These are phyloP conservation scores for Aspergillus sp. DNA, from an alignment of 2,329 filamentous ascomycete genomes.

Conservation along the genomic window DNA sequence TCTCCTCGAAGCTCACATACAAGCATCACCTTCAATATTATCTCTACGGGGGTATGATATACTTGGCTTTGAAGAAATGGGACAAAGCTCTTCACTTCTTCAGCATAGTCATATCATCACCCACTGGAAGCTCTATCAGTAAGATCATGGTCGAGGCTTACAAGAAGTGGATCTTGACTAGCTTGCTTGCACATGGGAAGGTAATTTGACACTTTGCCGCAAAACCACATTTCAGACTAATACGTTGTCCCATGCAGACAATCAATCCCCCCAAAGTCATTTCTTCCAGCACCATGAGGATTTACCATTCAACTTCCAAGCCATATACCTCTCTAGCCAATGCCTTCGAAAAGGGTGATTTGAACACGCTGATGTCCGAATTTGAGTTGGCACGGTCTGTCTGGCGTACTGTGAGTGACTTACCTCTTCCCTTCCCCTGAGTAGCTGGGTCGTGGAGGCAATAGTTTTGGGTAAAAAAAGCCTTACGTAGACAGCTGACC, in stretches of 20 bases:
- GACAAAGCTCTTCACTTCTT: slow-evolving; percentile 60
- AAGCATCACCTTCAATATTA: slow-evolving; percentile 62
- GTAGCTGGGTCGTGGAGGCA: not conserved
- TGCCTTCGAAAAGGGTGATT: slow-evolving; percentile 62
- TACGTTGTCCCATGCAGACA: slow-evolving; percentile 28
- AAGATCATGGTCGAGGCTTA: slow-evolving; percentile 84
- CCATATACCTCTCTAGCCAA: slow-evolving; percentile 69
- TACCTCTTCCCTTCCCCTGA: no score
- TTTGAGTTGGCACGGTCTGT: slow-evolving; percentile 56
- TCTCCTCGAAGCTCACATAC: slow-evolving; percentile 41
- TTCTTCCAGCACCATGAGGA: slow-evolving; percentile 52
- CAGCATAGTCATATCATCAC: slow-evolving; percentile 65
- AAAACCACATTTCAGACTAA: slow-evolving; percentile 1
- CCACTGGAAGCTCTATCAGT: slow-evolving; percentile 62
- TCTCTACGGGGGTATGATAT: slow-evolving; percentile 62
- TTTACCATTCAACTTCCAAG: slow-evolving; percentile 59
- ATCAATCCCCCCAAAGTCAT: slow-evolving; percentile 56
- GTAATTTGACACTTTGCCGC: slow-evolving; percentile 26
- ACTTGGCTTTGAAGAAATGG: slow-evolving; percentile 62
- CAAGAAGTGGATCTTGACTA: slow-evolving; percentile 83
- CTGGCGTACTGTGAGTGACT: slow-evolving; percentile 57
- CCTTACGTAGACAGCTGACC: no score
- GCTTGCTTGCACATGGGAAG: slow-evolving; percentile 67
- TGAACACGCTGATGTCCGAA: slow-evolving; percentile 62
- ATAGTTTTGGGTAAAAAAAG: no score